A percentile compares a stretch with the other conserved stretches of the same genome.
phyloP scores from a whole-genome alignment of 2,329 filamentous ascomycete species.

The Fonsecaea multimorphosa region DNA sequence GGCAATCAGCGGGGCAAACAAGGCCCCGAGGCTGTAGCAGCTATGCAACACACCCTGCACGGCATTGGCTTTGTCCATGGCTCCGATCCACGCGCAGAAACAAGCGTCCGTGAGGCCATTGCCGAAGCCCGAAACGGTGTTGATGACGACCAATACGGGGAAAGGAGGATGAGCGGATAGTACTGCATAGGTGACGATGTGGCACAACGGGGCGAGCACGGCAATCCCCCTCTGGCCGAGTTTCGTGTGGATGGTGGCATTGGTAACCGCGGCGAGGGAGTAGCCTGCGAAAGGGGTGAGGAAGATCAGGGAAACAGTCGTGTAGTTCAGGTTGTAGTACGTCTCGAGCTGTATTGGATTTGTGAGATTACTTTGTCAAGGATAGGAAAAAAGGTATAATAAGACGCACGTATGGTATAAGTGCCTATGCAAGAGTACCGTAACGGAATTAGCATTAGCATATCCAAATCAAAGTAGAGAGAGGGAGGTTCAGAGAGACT shows the following conservation, averaged over 20 bases:
- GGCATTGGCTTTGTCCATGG: constrained; percentile 75
- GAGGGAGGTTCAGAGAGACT: background rate
- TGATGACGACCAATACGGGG: constrained; percentile 49
- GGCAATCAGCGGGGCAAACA: constrained; percentile 70
- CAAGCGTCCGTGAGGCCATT: constrained; percentile 58
- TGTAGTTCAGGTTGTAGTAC: constrained; percentile 54
- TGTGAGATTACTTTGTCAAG: constrained; percentile 42
- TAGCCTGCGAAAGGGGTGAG: constrained; percentile 58
- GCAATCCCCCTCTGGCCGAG: constrained; percentile 75
- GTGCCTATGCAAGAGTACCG: constrained; percentile 20
- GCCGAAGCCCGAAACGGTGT: constrained; percentile 51
- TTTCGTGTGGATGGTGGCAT: constrained; percentile 51
- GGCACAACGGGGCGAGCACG: constrained; percentile 56
- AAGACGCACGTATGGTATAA: constrained; percentile 35
- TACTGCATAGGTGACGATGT: constrained; percentile 48
- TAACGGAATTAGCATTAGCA: background rate
- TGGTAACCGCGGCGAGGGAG: constrained; percentile 52
- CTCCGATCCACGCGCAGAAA: constrained; percentile 70
- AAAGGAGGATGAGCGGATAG: constrained; percentile 51
- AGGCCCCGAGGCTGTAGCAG: constrained; percentile 73
- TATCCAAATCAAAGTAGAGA: background rate
- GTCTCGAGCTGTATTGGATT: constrained; percentile 45
- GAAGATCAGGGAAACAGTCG: constrained; percentile 57
- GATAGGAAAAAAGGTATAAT: background rate
- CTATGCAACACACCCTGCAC: constrained; percentile 75